Conservation (phyloP, 192 early-diverging fungal species). For the Coemansia sp. region DNA sequence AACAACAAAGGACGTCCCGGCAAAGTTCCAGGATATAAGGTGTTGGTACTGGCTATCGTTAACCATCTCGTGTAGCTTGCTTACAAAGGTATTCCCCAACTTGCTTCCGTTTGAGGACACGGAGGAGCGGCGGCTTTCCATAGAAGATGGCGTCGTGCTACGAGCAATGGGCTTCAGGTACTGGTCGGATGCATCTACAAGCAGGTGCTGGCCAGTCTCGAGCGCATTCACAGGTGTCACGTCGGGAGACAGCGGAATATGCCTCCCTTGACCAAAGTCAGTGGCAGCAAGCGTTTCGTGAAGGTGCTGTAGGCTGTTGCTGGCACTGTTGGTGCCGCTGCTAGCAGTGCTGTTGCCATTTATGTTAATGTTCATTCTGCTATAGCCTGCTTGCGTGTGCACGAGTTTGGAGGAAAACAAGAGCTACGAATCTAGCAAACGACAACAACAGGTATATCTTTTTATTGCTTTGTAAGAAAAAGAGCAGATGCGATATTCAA, state of each 20-base stretch:
- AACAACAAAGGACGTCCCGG: constrained; percentile 86
- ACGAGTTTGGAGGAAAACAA: neutral
- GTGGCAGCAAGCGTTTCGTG: constrained; percentile 39
- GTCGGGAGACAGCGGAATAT: constrained; percentile 51
- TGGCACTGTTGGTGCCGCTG: constrained; percentile 12
- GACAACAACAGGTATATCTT: neutral
- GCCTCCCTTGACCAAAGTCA: constrained; percentile 30
- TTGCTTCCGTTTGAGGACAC: constrained; percentile 50
- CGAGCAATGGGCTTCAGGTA: constrained; percentile 53
- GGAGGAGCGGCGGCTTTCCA: constrained; percentile 53
- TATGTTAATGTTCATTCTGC: constrained; percentile 33
- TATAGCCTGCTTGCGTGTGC: neutral
- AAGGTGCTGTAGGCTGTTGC: constrained; percentile 42
- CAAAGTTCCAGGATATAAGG: constrained; percentile 87
- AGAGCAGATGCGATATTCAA: neutral
- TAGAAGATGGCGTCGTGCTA: constrained; percentile 53
- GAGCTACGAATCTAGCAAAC: neutral
- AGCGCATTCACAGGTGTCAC: constrained; percentile 24
- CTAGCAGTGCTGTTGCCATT: constrained; percentile 16
- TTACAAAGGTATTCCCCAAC: constrained; percentile 61
- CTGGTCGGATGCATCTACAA: constrained; percentile 54
- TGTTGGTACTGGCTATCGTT: constrained; percentile 83
- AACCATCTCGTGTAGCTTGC: constrained; percentile 77
- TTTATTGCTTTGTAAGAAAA: neutral
- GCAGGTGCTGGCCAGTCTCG: constrained; percentile 41